Percentiles rank a stretch among this genome's conserved stretches.
These are phyloP conservation scores for Hypoxylon sp. DNA, from an alignment of 2,329 filamentous ascomycete genomes.

Conservation along the genomic window DNA sequence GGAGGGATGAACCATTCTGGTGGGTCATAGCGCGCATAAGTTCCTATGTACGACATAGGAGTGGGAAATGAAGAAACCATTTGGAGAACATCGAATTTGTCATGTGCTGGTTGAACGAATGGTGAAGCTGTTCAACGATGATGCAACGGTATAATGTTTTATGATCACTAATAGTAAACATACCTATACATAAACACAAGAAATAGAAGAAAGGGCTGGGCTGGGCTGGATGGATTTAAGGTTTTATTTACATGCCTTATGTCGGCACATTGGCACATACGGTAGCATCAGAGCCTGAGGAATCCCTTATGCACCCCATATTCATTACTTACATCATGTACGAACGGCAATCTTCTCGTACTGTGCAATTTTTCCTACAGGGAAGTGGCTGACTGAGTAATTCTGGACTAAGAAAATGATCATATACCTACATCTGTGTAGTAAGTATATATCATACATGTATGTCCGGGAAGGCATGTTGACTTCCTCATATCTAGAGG, in stretches of 20 bases:
- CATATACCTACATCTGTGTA: too few species aligned
- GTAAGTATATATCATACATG: background rate
- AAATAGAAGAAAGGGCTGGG: background rate
- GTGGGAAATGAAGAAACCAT: slow-evolving; percentile 23
- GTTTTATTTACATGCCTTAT: background rate
- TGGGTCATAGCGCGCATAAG: slow-evolving; percentile 46
- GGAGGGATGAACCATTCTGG: slow-evolving; percentile 38
- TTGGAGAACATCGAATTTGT: background rate
- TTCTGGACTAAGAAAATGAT: slow-evolving; percentile 1
- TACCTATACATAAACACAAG: background rate
- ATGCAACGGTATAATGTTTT: background rate
- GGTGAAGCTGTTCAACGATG: background rate
- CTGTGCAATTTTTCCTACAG: slow-evolving; percentile 15
- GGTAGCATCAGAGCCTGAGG: background rate
- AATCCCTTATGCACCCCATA: slow-evolving; percentile 18
- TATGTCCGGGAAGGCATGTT: background rate
- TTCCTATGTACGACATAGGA: slow-evolving; percentile 31
- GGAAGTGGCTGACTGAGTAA: background rate
- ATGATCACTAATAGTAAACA: slow-evolving; percentile 7
- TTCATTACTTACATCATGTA: slow-evolving; percentile 5
- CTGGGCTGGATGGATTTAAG: background rate
- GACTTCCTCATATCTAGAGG: background rate
- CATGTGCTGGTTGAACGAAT: background rate
- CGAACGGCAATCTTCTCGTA: slow-evolving; percentile 12
- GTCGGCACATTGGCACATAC: too few species aligned